These are phyloP conservation scores for Cladosporium colombiae DNA, from an alignment of 2,329 filamentous ascomycete species.

Conservation along the genomic window DNA sequence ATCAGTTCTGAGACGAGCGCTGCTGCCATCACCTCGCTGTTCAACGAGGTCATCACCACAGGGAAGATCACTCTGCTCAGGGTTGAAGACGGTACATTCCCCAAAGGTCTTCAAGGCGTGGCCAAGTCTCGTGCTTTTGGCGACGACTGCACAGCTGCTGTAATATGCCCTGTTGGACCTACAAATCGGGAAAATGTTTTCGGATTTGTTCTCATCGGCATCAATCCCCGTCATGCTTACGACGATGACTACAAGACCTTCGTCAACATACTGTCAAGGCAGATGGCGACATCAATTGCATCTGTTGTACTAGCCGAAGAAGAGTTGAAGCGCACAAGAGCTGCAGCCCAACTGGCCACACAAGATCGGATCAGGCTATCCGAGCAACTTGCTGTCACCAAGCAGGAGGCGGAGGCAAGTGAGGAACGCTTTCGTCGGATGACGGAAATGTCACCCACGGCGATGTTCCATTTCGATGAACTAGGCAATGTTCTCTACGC, in stretches of 20 bases:
- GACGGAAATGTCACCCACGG: constrained; percentile 41
- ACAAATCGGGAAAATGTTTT: constrained; percentile 23
- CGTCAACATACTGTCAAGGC: constrained; percentile 34
- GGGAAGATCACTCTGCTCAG: constrained; percentile 68
- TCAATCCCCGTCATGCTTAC: constrained; percentile 39
- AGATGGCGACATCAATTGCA: constrained; percentile 26
- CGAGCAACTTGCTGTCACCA: constrained; percentile 27
- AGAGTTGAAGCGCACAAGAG: constrained; percentile 67
- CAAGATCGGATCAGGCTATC: constrained; percentile 62
- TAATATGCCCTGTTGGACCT: constrained; percentile 39
- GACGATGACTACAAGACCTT: constrained; percentile 37
- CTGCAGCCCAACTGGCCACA: constrained; percentile 46
- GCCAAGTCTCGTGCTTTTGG: constrained; percentile 68
- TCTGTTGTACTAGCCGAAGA: constrained; percentile 32
- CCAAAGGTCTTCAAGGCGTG: constrained; percentile 63
- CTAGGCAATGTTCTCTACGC: constrained; percentile 40
- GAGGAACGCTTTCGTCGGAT: constrained; percentile 41
- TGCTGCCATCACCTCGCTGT: constrained; percentile 73
- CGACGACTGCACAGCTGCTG: constrained; percentile 35
- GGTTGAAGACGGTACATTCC: constrained; percentile 64
- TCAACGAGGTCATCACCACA: constrained; percentile 72
- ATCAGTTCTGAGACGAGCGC: constrained; percentile 70
- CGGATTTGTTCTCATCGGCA: constrained; percentile 35
- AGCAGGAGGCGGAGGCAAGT: constrained; percentile 30
- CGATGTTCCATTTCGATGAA: constrained; percentile 41